Conservation (phyloP, 2,329 filamentous ascomycete genomes). For the Cercospora sojina region DNA sequence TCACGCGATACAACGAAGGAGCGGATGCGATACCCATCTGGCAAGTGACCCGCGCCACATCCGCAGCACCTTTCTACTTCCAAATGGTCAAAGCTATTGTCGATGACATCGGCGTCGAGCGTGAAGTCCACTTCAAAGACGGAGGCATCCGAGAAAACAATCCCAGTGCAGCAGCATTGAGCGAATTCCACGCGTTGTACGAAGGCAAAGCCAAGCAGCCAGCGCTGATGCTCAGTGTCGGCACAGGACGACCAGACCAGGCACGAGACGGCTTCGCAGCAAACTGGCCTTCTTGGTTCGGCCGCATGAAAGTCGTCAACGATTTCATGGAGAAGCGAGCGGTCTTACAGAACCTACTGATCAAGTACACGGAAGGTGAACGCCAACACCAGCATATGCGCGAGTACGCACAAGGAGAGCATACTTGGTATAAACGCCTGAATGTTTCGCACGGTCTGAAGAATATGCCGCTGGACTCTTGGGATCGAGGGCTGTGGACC, state of each 20-base stretch:
- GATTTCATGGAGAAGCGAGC: conserved; percentile 51
- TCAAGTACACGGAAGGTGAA: conserved; percentile 55
- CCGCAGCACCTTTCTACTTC: conserved; percentile 55
- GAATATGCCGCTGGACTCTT: conserved; percentile 49
- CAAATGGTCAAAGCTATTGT: conserved; percentile 50
- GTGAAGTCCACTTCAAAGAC: conserved; percentile 48
- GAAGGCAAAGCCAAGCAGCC: conserved; percentile 44
- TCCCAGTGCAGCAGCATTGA: conserved; percentile 49
- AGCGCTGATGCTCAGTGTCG: conserved; percentile 48
- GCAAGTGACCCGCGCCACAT: conserved; percentile 54
- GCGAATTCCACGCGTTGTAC: conserved; percentile 49
- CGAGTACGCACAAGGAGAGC: conserved; percentile 47
- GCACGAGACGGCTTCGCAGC: conserved; percentile 48
- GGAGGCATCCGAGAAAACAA: conserved; percentile 54
- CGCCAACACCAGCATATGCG: conserved; percentile 50
- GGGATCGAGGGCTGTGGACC: conserved; percentile 45
- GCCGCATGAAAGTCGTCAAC: conserved; percentile 42
- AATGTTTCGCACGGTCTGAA: conserved; percentile 50
- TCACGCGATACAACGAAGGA: conserved; percentile 48
- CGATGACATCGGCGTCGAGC: conserved; percentile 32
- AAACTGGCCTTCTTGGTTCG: conserved; percentile 48
- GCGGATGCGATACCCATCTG: conserved; percentile 51
- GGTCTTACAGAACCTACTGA: conserved; percentile 51
- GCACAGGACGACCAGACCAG: conserved; percentile 48
- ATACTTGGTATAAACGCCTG: conserved; percentile 53